Evolutionary conservation across 495 filamentous ascomycete species (phyloP), one percentile per base, ranked within the genome.

Genomic region (Talaromyces proteolyticus): DNA sequence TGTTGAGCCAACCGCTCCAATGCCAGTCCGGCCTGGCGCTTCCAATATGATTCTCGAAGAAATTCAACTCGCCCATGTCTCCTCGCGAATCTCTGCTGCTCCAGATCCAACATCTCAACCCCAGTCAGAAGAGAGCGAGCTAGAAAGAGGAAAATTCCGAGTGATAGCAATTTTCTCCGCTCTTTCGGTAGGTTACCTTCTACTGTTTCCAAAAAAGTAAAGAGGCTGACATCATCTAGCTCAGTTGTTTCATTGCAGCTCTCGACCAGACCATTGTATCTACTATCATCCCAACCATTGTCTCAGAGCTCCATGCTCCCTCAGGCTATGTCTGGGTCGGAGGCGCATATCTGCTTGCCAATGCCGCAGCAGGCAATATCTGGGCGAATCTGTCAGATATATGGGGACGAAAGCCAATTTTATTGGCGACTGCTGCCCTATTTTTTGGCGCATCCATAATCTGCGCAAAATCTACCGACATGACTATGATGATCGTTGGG

Each of bases 301-400:
- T 79, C 2, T 60, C 73, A 1, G 66, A 81, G 22, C 65, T 87
- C n/a, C 62, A 80, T 25, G 79, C 80, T 14, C 74, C 75, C 6
- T 63, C 77, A 2, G 82, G 82, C 20, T 85, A 84, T 61, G 69
- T 75, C 25, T 86, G 84, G 84, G 81, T 87, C 50, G 83, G 83
- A 18, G 79, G 75, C 37, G 81, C 85, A 10, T 89, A 85, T 54
- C 62, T 80, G 29, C 67, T 79, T 16, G 74, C 76, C 3, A 76
- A 72, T 58, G 73, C 78, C 0, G 76, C 78, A n/a, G 68, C 66
- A 23, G 62, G 66, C 4, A 68, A 76, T 21, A 75, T 81, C 36
- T 85, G 79, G 79, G 72, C 70, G 4, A 81, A 79, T 43, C 55
- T 79, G 3, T 76, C 72, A 8, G 79, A 84, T 56, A 83, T 85